phyloP scores from a whole-genome alignment of 2,329 filamentous ascomycete genomes.

The Fusarium fracticaudum region DNA sequence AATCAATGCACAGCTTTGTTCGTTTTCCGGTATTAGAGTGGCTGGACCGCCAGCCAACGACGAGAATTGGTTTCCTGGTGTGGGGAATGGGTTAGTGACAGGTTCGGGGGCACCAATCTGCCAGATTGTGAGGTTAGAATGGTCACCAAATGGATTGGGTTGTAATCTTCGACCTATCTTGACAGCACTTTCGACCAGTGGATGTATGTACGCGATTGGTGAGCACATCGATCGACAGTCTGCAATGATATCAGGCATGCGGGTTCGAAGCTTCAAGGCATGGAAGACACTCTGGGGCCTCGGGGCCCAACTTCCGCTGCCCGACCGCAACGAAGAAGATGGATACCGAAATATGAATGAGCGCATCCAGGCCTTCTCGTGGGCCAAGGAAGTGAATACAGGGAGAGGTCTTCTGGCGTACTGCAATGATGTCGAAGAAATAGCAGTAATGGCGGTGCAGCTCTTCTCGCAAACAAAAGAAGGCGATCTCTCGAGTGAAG shows the following conservation, averaged over 20 bases:
- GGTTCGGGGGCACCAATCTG: conserved; percentile 61
- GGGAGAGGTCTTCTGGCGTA: conserved; percentile 61
- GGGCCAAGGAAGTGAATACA: conserved; percentile 56
- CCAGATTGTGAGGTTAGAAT: conserved; percentile 63
- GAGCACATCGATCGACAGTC: conserved; percentile 52
- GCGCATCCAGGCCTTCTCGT: conserved; percentile 62
- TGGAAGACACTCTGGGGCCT: conserved; percentile 68
- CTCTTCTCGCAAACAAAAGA: conserved; percentile 43
- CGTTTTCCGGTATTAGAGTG: conserved; percentile 48
- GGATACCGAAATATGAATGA: conserved; percentile 53
- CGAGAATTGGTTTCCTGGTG: conserved; percentile 51
- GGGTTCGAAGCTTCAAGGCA: conserved; percentile 54
- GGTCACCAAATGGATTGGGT: conserved; percentile 69
- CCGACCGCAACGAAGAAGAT: conserved; percentile 49
- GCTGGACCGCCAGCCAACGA: conserved; percentile 40
- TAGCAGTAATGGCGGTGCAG: conserved; percentile 62
- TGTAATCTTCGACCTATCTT: conserved; percentile 63
- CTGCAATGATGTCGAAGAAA: conserved; percentile 58
- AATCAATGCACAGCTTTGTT: conserved; percentile 59
- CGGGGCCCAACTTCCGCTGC: conserved; percentile 61
- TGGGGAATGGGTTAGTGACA: conserved; percentile 57
- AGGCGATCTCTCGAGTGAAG: conserved; percentile 33
- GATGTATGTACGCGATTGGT: conserved; percentile 61
- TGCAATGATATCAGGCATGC: conserved; percentile 43
- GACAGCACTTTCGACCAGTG: conserved; percentile 60